Base-by-base conservation (phyloP, 306 rosid species). In the Lotus japonicus region DNA sequence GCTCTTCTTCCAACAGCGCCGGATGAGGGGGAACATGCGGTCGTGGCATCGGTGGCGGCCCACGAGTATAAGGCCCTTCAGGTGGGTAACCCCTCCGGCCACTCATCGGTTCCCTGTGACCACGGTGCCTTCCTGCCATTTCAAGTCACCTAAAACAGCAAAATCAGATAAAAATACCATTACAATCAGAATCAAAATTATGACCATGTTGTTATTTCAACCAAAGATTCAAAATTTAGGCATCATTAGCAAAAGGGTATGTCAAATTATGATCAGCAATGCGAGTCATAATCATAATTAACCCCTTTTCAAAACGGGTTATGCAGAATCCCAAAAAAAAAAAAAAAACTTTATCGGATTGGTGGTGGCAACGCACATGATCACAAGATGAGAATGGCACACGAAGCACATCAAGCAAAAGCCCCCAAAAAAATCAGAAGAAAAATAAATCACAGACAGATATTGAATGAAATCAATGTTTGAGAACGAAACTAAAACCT, bases 1-100 rank as follows among this genome's bases (percentile, higher is more conserved):
- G 86, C 41, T 91, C 96, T 50, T 91, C 96, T 83, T 91, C 94
- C 84, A 91, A 62, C 17, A 91, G n/a, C 26, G 85, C 84, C 1
- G 96, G 96, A 58, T 88, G 96, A 58, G 94, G 91, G 61, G 70
- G 82, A 49, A 80, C 46, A 18, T 58, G 84, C 0, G 83, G 79
- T 5, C 88, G 91, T 0, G 85, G 85, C 75, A 86, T 56, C 7
- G 85, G 88, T 42, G 80, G 95, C 45, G 86, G 96, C 7, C 76
- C 85, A 1, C 91, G 89, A 11, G 73, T 64, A 18, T 75, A 86
- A 33, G 86, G 92, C 12, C 83, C 89, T 14, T 91, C 97, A 2
- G 80, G 62, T 4, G 81, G 89, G 73, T 84, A 87, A 11, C 89
- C 94, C 60, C 91, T 86, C 64, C 96, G 46, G 16, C 70, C 75